A percentile compares a stretch with the other conserved stretches of the same genome.
Evolutionary conservation across 768 basidiomycete genomes (phyloP).

Genomic region (Xanthoconium stramineum): DNA sequence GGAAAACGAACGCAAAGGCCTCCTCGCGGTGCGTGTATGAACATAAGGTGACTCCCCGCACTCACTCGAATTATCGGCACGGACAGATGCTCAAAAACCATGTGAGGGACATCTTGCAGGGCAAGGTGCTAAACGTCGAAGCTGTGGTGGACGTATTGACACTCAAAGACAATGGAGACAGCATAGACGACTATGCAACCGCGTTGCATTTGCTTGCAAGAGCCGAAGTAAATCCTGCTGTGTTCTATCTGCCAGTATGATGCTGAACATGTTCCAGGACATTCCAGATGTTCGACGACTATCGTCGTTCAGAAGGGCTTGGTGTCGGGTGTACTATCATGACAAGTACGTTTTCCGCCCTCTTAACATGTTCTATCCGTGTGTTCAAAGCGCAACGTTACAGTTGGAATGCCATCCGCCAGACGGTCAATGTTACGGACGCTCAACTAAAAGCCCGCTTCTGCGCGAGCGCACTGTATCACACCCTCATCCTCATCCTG

Average conservation of each 20-base stretch:
- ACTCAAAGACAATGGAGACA: conserved; percentile 70
- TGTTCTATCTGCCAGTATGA: not conserved
- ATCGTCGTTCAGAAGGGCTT: conserved; percentile 71
- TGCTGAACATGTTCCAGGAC: conserved; percentile 40
- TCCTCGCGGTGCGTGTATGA: conserved; percentile 35
- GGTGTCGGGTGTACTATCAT: conserved; percentile 85
- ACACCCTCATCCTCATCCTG: conserved; percentile 53
- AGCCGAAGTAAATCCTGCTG: conserved; percentile 40
- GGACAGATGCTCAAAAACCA: conserved; percentile 67
- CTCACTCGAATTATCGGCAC: not conserved
- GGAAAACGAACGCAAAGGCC: conserved; percentile 46
- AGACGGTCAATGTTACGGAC: conserved; percentile 75
- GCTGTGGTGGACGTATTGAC: conserved; percentile 82
- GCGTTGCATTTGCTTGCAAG: conserved; percentile 65
- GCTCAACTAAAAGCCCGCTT: conserved; percentile 71
- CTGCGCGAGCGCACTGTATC: conserved; percentile 69
- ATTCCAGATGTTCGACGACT: conserved; percentile 67
- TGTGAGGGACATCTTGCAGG: conserved; percentile 67
- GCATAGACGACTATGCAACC: conserved; percentile 62
- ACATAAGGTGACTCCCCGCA: not conserved
- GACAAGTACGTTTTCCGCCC: conserved; percentile 67
- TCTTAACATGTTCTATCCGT: not conserved
- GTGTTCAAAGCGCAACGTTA: not conserved
- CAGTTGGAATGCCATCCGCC: conserved; percentile 77
- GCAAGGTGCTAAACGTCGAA: conserved; percentile 71